Evolutionary conservation across 2,329 filamentous ascomycete species (phyloP).

Genomic region (Alternaria incomplexa): DNA sequence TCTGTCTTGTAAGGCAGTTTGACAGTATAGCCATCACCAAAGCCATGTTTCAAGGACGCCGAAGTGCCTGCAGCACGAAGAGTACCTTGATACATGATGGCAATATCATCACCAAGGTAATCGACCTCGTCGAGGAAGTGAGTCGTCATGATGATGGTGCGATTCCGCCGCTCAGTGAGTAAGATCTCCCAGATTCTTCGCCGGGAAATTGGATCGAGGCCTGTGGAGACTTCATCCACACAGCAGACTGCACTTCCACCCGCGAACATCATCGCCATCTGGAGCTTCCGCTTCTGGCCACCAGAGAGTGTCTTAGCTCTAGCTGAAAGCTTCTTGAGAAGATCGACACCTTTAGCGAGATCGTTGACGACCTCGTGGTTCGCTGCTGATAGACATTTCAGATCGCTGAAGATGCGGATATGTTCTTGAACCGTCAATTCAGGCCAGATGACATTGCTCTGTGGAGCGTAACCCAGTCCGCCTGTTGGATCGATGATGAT

Average conservation of each 20-base stretch:
- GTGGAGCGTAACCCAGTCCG: constrained; percentile 86
- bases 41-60: constrained; percentile 79
- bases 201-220: constrained; percentile 85
- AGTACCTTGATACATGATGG: constrained; percentile 82
- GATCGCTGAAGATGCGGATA: constrained; percentile 78
- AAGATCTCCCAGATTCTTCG: constrained; percentile 95
- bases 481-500: constrained; percentile 80
- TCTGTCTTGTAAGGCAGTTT: constrained; percentile 37
- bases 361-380: constrained; percentile 63
- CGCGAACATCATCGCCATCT: constrained; percentile 93
- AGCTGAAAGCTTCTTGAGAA: constrained; percentile 75
- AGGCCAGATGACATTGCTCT: constrained; percentile 94
- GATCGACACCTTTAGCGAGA: constrained; percentile 74
- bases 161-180: constrained; percentile 77
- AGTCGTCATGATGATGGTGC: constrained; percentile 87
- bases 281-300: constrained; percentile 89
- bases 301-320: constrained; percentile 80
- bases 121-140: constrained; percentile 96
- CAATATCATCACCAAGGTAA: constrained; percentile 85
- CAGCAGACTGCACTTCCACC: constrained; percentile 88
- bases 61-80: constrained; percentile 84
- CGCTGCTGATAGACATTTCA: constrained; percentile 66
- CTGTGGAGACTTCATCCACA: constrained; percentile 88
- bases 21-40: constrained; percentile 85
- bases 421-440: constrained; percentile 86